Conservation (phyloP, 768 basidiomycete genomes). For the Kwoniella dejecticola region DNA sequence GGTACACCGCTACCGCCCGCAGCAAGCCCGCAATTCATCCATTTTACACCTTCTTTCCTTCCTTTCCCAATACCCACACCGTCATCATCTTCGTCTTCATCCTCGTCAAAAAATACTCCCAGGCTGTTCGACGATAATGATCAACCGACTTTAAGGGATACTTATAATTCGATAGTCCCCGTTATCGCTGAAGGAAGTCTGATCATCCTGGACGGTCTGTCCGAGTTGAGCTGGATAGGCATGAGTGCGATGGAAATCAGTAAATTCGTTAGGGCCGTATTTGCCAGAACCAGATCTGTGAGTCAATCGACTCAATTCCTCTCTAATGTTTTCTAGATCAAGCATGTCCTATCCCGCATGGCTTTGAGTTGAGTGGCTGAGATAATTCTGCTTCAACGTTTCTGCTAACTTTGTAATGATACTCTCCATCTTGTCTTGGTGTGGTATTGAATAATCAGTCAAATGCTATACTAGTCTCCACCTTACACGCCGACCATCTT, state of each 20-base stretch:
- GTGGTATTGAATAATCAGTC: too few relatives aligned
- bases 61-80: constrained; percentile 1
- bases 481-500: constrained; percentile 47
- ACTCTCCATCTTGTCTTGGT: too few relatives aligned
- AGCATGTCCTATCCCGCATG: too few relatives aligned
- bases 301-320: neutral
- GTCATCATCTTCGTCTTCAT: too few relatives aligned
- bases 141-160: constrained; percentile 25
- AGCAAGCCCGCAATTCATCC: constrained; percentile 17
- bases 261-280: constrained; percentile 40
- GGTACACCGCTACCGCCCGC: constrained; percentile 31
- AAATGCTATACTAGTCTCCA: constrained; percentile 34
- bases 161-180: constrained; percentile 28
- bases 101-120: constrained; percentile 7
- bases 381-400: too few relatives aligned
- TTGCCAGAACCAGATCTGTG: constrained; percentile 19
- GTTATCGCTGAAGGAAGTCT: constrained; percentile 13
- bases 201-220: constrained; percentile 47
- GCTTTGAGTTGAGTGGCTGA: too few relatives aligned
- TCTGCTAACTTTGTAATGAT: too few relatives aligned
- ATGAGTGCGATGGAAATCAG: constrained; percentile 26
- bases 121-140: constrained; percentile 30
- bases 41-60: constrained; percentile 38
- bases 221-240: constrained; percentile 42
- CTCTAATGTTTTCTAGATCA: neutral